A percentile compares a stretch with the other conserved stretches of the same genome.
phyloP scores from a whole-genome alignment of 345 rosid species.

The Salix brachista region DNA sequence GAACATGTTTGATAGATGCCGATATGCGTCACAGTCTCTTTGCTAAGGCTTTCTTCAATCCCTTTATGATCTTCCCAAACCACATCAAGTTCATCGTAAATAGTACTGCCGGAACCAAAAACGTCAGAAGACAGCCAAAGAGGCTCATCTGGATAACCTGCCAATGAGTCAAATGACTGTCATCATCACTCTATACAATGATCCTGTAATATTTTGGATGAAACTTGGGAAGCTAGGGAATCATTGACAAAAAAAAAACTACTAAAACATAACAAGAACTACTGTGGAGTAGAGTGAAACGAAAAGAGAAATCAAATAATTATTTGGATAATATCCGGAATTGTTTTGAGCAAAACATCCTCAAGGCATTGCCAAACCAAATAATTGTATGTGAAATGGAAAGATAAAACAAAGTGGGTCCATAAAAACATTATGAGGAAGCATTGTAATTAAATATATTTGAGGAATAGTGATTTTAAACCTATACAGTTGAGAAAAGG shows the following conservation, averaged over 20 bases:
- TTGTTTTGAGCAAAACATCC: neutral
- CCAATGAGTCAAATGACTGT: neutral
- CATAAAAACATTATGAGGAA: too few species aligned
- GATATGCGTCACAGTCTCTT: constrained; percentile 18
- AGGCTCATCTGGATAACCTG: constrained; percentile 29
- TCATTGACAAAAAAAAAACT: neutral
- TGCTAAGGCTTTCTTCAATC: constrained; percentile 25
- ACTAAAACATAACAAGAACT: too few species aligned
- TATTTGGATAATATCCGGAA: neutral
- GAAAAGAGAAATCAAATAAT: neutral
- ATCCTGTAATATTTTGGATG: neutral
- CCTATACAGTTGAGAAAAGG: too few species aligned
- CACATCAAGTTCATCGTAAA: constrained; percentile 27
- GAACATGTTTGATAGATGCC: neutral
- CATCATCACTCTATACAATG: neutral
- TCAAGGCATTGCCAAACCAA: neutral
- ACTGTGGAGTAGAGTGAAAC: neutral
- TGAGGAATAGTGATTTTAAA: too few species aligned
- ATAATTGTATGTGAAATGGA: too few species aligned
- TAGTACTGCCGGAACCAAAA: constrained; percentile 22
- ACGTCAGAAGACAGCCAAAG: constrained; percentile 19
- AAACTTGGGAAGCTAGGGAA: neutral
- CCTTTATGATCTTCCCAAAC: constrained; percentile 26
- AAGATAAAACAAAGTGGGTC: too few species aligned
- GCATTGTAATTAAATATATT: too few species aligned